A percentile compares a stretch with the other conserved stretches of the same genome.
Evolutionary conservation across 208 protist genomes (phyloP).

Genomic region (Acanthamoeba polyphaga): DNA sequence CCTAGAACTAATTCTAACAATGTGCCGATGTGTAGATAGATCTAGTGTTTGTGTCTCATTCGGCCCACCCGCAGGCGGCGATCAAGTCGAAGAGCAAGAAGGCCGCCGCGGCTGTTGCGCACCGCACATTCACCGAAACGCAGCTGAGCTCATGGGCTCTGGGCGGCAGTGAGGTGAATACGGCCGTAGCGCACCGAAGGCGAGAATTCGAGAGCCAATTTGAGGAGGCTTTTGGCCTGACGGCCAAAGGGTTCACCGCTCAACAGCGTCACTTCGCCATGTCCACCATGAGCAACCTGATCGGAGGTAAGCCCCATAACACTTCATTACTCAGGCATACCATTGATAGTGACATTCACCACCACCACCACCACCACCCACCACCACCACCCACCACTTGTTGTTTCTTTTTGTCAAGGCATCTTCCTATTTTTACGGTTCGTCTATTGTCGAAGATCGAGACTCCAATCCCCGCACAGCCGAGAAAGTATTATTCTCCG

Average conservation of each 20-base stretch:
- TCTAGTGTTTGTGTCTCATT: constrained; percentile 45
- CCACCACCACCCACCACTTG: not conserved
- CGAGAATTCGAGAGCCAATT: constrained; percentile 24
- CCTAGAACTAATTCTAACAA: not conserved
- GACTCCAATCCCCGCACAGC: not conserved
- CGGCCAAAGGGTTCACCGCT: not conserved
- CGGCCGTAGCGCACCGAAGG: not conserved
- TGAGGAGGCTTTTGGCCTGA: constrained; percentile 24
- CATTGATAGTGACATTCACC: not conserved
- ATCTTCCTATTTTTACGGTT: constrained; percentile 52
- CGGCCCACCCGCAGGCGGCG: not conserved
- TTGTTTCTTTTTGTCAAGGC: not conserved
- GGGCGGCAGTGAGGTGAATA: not conserved
- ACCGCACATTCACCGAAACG: not conserved
- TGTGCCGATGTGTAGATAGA: not conserved
- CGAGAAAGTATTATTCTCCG: not conserved
- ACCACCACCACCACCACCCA: not conserved
- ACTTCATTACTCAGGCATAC: not conserved
- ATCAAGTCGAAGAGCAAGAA: constrained; percentile 28
- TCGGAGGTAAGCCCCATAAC: not conserved
- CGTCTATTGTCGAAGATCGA: constrained; percentile 1
- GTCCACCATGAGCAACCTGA: constrained; percentile 69
- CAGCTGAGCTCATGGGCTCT: not conserved
- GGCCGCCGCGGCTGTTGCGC: not conserved
- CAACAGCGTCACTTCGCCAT: constrained; percentile 62